Evolutionary conservation across 176 grass and related monocot genomes (phyloP).

Genomic region (Pontederia paniculata): DNA sequence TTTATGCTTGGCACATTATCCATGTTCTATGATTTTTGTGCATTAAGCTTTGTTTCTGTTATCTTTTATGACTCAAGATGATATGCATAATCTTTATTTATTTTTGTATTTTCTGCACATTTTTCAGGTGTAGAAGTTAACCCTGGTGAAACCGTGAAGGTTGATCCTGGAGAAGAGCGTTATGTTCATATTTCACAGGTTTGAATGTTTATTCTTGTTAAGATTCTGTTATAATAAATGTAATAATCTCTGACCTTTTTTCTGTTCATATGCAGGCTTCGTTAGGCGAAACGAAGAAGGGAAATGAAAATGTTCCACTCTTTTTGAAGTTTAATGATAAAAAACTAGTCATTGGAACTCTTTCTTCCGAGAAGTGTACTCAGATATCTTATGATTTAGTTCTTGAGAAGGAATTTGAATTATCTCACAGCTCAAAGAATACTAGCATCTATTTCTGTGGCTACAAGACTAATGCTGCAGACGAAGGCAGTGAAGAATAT

Average conservation of each 20-base stretch:
- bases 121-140: constrained; percentile 22
- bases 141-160: constrained; percentile 6
- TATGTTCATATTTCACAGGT: constrained; percentile 13
- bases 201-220: background rate
- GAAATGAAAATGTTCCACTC: constrained; percentile 2
- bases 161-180: constrained; percentile 4
- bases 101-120: no score
- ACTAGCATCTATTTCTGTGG: constrained; percentile 7
- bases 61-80: background rate
- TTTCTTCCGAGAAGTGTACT: constrained; percentile 6
- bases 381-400: constrained; percentile 12
- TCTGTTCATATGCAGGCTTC: constrained; percentile 4
- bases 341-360: constrained; percentile 8
- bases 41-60: no score
- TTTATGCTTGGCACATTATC: no score
- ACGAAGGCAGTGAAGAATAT: background rate
- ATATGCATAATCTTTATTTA: no score
- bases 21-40: no score
- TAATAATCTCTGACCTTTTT: background rate
- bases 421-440: constrained; percentile 17
- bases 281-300: constrained; percentile 1
- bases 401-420: constrained; percentile 12
- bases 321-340: constrained; percentile 6
- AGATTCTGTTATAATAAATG: background rate
- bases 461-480: background rate